These are phyloP conservation scores for Pythium rhizo-oryzae DNA, from an alignment of 352 stramenopile genomes.

Conservation along the genomic window DNA sequence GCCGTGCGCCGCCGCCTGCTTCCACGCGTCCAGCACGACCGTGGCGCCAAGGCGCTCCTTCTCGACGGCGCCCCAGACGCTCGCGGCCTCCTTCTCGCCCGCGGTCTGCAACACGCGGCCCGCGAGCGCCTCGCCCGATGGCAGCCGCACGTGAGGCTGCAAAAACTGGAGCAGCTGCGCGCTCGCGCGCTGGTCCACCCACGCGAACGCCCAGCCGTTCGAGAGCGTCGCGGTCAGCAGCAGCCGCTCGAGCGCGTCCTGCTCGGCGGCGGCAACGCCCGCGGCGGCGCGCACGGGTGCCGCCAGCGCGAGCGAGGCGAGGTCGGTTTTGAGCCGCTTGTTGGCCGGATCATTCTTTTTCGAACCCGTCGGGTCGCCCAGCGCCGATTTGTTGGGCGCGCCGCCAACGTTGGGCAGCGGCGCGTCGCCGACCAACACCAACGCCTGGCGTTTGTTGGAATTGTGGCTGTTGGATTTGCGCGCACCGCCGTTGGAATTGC, in stretches of 20 bases:
- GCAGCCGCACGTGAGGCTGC: constrained; percentile 15
- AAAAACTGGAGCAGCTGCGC: constrained; percentile 20
- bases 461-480: neutral
- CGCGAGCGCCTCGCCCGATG: constrained; percentile 11
- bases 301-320: constrained; percentile 12
- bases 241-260: constrained; percentile 24
- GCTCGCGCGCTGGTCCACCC: constrained; percentile 29
- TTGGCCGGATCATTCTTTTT: constrained; percentile 18
- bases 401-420: neutral
- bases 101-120: constrained; percentile 16
- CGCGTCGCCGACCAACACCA: constrained; percentile 10
- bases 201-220: constrained; percentile 28
- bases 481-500: neutral
- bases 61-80: constrained; percentile 20
- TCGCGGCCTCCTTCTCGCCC: constrained; percentile 18
- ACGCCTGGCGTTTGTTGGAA: constrained; percentile 17
- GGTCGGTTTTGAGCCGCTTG: constrained; percentile 12
- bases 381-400: constrained; percentile 4
- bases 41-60: constrained; percentile 26
- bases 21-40: constrained; percentile 27
- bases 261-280: neutral
- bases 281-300: constrained; percentile 8
- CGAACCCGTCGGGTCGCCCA: constrained; percentile 6
- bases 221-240: constrained; percentile 27
- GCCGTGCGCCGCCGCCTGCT: constrained; percentile 1